phyloP scores from a whole-genome alignment of 2,329 filamentous ascomycete genomes.

The Colletotrichum theobromicola region DNA sequence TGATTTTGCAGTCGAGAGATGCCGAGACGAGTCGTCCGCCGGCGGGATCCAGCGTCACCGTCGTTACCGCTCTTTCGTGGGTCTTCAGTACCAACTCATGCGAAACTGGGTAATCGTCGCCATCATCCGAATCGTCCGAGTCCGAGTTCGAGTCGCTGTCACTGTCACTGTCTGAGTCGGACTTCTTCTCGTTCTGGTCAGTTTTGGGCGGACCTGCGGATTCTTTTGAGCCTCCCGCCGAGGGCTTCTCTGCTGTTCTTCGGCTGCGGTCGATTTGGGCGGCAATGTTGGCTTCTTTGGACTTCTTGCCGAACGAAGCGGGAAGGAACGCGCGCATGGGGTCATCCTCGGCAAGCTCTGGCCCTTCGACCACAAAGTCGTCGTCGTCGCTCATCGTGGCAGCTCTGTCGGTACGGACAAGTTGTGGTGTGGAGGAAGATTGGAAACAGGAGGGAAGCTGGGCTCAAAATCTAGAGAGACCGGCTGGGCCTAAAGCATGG shows the following conservation, averaged over 20 bases:
- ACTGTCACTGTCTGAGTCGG: conserved; percentile 37
- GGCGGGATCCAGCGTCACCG: conserved; percentile 81
- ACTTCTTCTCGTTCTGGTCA: conserved; percentile 24
- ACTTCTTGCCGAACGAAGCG: conserved; percentile 83
- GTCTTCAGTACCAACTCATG: conserved; percentile 94
- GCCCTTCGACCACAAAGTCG: conserved; percentile 61
- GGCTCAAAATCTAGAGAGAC: not conserved
- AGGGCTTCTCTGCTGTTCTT: conserved; percentile 54
- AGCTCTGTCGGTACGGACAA: not conserved
- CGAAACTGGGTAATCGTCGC: conserved; percentile 89
- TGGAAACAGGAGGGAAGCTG: not conserved
- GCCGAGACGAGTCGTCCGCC: conserved; percentile 88
- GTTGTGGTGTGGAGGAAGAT: not conserved
- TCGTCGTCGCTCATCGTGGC: conserved; percentile 61
- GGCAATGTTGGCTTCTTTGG: conserved; percentile 73
- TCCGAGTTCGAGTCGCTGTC: conserved; percentile 59
- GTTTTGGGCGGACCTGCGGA: conserved; percentile 26
- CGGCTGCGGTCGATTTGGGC: conserved; percentile 83
- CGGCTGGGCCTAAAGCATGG: not conserved
- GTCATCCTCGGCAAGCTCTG: conserved; percentile 65
- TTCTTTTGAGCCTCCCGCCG: conserved; percentile 29
- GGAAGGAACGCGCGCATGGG: conserved; percentile 81
- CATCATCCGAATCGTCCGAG: conserved; percentile 70
- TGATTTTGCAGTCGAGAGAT: conserved; percentile 88
- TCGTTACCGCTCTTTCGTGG: conserved; percentile 86